Conservation (phyloP, 2,329 filamentous ascomycete genomes). For the Fusarium irregulare region DNA sequence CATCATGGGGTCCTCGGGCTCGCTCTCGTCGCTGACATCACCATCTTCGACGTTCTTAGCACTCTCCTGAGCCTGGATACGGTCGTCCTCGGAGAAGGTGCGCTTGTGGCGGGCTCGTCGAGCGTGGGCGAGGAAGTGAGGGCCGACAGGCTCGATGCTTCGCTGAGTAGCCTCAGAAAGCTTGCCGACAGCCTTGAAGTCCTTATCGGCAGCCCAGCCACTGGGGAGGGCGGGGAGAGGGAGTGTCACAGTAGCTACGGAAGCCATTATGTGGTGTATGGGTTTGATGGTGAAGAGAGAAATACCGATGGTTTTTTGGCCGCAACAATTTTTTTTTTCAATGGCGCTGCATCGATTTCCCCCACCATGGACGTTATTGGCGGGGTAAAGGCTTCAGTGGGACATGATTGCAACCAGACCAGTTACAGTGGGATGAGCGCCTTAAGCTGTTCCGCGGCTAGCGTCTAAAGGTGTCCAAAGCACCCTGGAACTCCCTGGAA, state of each 20-base stretch:
- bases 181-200: constrained; percentile 86
- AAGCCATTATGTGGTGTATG: constrained; percentile 66
- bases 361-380: constrained; percentile 42
- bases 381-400: constrained; percentile 39
- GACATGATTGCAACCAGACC: neutral
- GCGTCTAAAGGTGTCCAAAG: neutral
- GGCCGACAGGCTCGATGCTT: constrained; percentile 94
- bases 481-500: neutral
- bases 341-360: constrained; percentile 24
- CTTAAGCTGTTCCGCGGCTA: neutral
- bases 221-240: constrained; percentile 80
- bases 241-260: constrained; percentile 69
- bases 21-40: constrained; percentile 90
- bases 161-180: constrained; percentile 83
- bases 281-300: constrained; percentile 33
- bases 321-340: constrained; percentile 32
- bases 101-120: constrained; percentile 95
- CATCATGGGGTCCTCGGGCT: constrained; percentile 92
- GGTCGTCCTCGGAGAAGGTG: constrained; percentile 98
- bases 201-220: constrained; percentile 88
- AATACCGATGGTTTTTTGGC: constrained; percentile 33
- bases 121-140: constrained; percentile 97
- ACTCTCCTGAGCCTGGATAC: constrained; percentile 93
- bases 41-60: constrained; percentile 96
- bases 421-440: constrained; percentile 10